A percentile compares a stretch with the other conserved stretches of the same genome.
phyloP scores from a whole-genome alignment of 2,329 filamentous ascomycete genomes.

The Calcarisporium arbuscula region DNA sequence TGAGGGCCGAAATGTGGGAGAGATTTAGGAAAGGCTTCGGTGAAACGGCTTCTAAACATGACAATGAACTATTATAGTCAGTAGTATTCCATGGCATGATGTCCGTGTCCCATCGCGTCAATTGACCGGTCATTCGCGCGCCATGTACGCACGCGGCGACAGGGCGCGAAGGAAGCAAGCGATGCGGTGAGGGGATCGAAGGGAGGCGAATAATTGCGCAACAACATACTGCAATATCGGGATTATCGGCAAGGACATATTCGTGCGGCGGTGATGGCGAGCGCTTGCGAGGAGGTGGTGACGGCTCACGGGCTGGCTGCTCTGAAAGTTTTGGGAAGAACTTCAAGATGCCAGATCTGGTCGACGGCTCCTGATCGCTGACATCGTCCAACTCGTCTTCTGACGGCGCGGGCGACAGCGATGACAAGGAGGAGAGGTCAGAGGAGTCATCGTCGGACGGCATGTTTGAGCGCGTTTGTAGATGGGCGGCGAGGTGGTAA shows the following conservation, averaged over 20 bases:
- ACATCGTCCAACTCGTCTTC: slow-evolving; percentile 46
- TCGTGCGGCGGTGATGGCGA: slow-evolving; percentile 86
- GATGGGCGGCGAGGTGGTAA: slow-evolving; percentile 15
- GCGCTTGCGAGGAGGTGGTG: slow-evolving; percentile 68
- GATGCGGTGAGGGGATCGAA: too few species aligned
- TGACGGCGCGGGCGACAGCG: slow-evolving; percentile 37
- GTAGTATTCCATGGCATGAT: slow-evolving; percentile 23
- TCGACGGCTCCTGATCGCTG: slow-evolving; percentile 24
- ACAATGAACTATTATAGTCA: slow-evolving; percentile 74
- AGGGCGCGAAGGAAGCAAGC: slow-evolving; percentile 4
- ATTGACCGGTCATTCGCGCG: slow-evolving; percentile 6
- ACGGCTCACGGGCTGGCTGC: slow-evolving; percentile 47
- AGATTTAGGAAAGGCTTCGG: slow-evolving; percentile 81
- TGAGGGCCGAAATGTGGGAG: slow-evolving; percentile 88
- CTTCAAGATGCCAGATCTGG: slow-evolving; percentile 56
- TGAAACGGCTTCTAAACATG: slow-evolving; percentile 94
- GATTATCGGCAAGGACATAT: slow-evolving; percentile 82
- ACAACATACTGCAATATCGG: slow-evolving; percentile 87
- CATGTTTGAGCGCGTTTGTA: slow-evolving; percentile 38
- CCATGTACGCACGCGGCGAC: background rate
- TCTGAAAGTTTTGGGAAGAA: slow-evolving; percentile 58
- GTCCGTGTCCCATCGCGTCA: slow-evolving; percentile 51
- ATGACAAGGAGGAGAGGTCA: slow-evolving; percentile 54
- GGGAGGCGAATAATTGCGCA: slow-evolving; percentile 23
- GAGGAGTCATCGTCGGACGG: slow-evolving; percentile 56